These are phyloP conservation scores for Ramaria rubella DNA, from an alignment of 768 basidiomycete species.

Conservation along the genomic window DNA sequence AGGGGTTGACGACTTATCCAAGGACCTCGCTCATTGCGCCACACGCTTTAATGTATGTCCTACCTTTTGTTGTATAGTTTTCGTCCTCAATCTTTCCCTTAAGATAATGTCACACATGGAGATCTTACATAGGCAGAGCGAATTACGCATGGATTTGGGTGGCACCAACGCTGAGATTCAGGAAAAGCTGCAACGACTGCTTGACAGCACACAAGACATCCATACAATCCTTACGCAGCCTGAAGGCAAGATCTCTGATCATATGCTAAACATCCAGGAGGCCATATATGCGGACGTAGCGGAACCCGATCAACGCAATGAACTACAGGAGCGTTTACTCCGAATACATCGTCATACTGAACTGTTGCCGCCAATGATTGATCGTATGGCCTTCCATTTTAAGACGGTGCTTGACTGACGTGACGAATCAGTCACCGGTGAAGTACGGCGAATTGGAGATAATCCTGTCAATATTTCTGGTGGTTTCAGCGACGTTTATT, in stretches of 20 bases:
- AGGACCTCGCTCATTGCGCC: constrained; percentile 32
- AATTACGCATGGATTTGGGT: constrained; percentile 8
- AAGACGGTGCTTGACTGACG: background rate
- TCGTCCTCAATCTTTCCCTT: background rate
- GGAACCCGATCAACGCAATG: constrained; percentile 24
- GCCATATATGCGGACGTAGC: constrained; percentile 33
- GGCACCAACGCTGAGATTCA: constrained; percentile 31
- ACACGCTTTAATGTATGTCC: constrained; percentile 32
- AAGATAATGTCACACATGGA: background rate
- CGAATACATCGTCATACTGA: constrained; percentile 32
- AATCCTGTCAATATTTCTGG: constrained; percentile 28
- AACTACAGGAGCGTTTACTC: constrained; percentile 32
- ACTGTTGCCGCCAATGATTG: constrained; percentile 36
- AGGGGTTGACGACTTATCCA: constrained; percentile 33
- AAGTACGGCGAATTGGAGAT: constrained; percentile 29
- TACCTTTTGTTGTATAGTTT: background rate
- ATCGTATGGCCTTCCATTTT: constrained; percentile 27
- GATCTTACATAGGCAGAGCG: background rate
- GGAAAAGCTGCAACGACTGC: constrained; percentile 29
- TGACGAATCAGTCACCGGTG: constrained; percentile 34
- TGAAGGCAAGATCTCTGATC: constrained; percentile 32
- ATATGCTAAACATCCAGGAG: constrained; percentile 39
- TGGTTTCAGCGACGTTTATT: constrained; percentile 34
- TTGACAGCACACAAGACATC: constrained; percentile 31
- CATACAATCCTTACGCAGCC: constrained; percentile 30